phyloP scores from a whole-genome alignment of 108 stramenopile species.

The Fistulifera solaris region DNA sequence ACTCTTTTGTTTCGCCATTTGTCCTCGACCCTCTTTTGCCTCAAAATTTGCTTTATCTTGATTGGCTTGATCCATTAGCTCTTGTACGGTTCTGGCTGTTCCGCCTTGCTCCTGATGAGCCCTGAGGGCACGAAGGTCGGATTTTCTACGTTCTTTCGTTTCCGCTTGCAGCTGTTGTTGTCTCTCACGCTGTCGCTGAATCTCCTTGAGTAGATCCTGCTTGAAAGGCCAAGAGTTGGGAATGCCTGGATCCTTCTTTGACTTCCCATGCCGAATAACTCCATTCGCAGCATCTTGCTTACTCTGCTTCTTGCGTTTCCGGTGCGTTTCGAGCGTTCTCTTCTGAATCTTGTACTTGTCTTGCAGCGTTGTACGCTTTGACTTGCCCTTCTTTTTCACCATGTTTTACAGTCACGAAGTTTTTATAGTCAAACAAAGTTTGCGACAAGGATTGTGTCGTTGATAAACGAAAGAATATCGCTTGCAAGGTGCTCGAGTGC shows the following conservation, averaged over 20 bases:
- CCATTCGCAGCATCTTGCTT: conserved; percentile 73
- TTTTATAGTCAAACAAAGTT: too few species aligned
- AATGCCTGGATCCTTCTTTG: conserved; percentile 94
- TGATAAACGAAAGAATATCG: too few species aligned
- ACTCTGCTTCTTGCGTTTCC: conserved; percentile 85
- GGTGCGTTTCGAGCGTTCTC: conserved; percentile 88
- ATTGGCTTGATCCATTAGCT: conserved; percentile 40
- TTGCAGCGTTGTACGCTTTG: conserved; percentile 92
- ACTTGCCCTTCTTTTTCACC: conserved; percentile 98
- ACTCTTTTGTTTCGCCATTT: conserved; percentile 5
- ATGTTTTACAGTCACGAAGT: too few species aligned
- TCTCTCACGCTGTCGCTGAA: conserved; percentile 66
- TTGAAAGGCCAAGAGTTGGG: conserved; percentile 99
- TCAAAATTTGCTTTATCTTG: conserved; percentile 31
- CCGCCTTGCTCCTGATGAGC: conserved; percentile 47
- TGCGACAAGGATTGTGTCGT: too few species aligned
- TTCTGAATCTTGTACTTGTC: conserved; percentile 95
- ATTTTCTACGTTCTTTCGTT: conserved; percentile 56
- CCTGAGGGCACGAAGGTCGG: conserved; percentile 20
- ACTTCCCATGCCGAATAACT: conserved; percentile 43
- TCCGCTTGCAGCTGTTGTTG: conserved; percentile 61
- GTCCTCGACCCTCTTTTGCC: conserved; percentile 10
- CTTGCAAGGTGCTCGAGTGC: too few species aligned
- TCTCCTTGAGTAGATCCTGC: conserved; percentile 88
- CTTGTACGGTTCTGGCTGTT: conserved; percentile 33